These are phyloP conservation scores for Cercophora samala DNA, from an alignment of 495 filamentous ascomycete species.

Conservation along the genomic window DNA sequence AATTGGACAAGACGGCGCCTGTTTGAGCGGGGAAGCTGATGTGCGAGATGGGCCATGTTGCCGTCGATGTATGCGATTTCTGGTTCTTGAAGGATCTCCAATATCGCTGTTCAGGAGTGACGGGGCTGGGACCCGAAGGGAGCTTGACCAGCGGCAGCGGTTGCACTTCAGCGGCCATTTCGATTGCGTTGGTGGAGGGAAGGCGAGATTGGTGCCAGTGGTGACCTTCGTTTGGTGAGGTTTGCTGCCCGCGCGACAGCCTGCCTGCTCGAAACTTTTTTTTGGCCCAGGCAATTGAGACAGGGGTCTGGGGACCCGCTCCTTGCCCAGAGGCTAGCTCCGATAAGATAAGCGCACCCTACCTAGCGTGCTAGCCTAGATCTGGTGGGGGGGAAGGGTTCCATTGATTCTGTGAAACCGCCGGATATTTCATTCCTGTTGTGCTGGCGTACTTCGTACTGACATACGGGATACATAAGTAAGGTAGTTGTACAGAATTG, in stretches of 20 bases:
- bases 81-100: conserved; percentile 89
- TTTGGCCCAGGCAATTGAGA: not conserved
- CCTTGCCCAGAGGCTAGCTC: not conserved
- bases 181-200: conserved; percentile 14
- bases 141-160: conserved; percentile 81
- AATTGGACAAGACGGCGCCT: conserved; percentile 44
- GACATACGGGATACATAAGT: too few species aligned
- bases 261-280: not conserved
- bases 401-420: too few species aligned
- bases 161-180: conserved; percentile 85
- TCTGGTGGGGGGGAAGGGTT: not conserved
- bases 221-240: conserved; percentile 2
- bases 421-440: too few species aligned
- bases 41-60: conserved; percentile 78
- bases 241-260: not conserved
- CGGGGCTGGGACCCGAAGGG: conserved; percentile 63
- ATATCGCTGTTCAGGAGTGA: conserved; percentile 89
- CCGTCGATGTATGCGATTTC: conserved; percentile 77
- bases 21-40: conserved; percentile 70
- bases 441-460: too few species aligned
- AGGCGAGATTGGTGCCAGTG: conserved; percentile 6
- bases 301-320: not conserved
- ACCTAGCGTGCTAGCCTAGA: not conserved
- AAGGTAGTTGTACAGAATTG: too few species aligned
- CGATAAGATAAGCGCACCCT: not conserved